Evolutionary conservation across 208 protist genomes (phyloP), one percentile per base, ranked within the genome.

Genomic region (Acanthamoeba triangularis): DNA sequence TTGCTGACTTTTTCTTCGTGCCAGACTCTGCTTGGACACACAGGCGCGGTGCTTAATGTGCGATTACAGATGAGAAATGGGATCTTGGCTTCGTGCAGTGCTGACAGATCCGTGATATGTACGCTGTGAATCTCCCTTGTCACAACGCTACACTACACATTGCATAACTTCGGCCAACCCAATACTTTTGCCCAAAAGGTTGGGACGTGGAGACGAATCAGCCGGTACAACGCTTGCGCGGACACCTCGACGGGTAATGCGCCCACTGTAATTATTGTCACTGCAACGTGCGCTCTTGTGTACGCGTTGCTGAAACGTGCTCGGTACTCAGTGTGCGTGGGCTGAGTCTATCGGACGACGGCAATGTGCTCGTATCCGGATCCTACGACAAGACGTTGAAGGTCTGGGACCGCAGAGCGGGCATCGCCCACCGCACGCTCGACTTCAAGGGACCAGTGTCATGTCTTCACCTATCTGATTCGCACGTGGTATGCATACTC

Each of bases 161-260:
- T 0, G 13, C 65, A 7, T 74, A 14, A 30, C 65, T 74, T n/a
- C 13, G 28, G 33, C 25, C 25, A 6, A 74, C 28, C 7, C 65
- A 67, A 67, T 30, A 3, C 25, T 67, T 30, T 25, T 30, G 8
- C 25, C 18, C 28, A 14, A 3, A 14, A 80, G 72, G 72, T 30
- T 80, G 72, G 72, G 72, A 80, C n/a, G n/a, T 80, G 72, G 72
- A 37, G 16, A 80, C 72, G n/a, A 80, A 80, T 7, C 72, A 80
- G 11, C 35, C 72, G 7, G 13, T 80, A 44, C 72, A 80, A 25
- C 72, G 72, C 11, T 80, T 80, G 72, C 72, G 72, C 47, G 33
- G 72, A 7, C 72, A 80, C 23, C 11, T 14, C 37, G 72, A 80
- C n/a, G 72, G 72, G 72, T 80, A 80, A 14, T 13, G 72, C 18